Percentiles rank a stretch among this genome's conserved stretches.
Evolutionary conservation across 1,284 basidiomycete genomes (phyloP).

Genomic region (Thelephora terrestris): DNA sequence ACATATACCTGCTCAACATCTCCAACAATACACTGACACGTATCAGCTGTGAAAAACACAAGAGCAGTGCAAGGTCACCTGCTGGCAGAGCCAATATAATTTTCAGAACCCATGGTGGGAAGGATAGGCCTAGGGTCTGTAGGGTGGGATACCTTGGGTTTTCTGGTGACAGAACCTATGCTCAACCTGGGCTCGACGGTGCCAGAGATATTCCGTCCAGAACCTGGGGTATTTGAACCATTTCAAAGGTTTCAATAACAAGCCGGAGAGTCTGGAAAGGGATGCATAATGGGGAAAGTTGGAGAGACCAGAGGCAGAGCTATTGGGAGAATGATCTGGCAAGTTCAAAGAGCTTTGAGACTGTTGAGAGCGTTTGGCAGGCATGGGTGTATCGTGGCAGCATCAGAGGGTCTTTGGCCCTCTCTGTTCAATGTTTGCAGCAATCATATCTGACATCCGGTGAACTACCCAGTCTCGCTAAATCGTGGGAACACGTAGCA

Average conservation of each 20-base stretch:
- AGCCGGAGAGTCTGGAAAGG: constrained; percentile 22
- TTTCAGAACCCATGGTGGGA: constrained; percentile 25
- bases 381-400: background rate
- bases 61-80: constrained; percentile 29
- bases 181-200: constrained; percentile 41
- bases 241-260: constrained; percentile 22
- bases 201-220: constrained; percentile 15
- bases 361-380: background rate
- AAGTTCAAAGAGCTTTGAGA: background rate
- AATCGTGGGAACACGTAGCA: no score
- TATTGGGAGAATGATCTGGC: background rate
- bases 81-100: constrained; percentile 29
- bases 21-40: constrained; percentile 1
- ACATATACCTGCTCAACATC: no score
- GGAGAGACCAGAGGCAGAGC: constrained; percentile 14
- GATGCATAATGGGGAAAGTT: constrained; percentile 20
- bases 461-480: no score
- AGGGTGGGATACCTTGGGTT: constrained; percentile 71
- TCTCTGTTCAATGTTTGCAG: no score
- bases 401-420: no score
- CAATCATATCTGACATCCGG: no score
- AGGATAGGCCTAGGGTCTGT: constrained; percentile 70
- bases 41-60: background rate
- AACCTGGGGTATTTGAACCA: constrained; percentile 24
- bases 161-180: constrained; percentile 40